Evolutionary conservation across 139 green algal genomes (phyloP), one percentile per base, ranked within the genome.

Genomic region (Chlamydomonas applanata): DNA sequence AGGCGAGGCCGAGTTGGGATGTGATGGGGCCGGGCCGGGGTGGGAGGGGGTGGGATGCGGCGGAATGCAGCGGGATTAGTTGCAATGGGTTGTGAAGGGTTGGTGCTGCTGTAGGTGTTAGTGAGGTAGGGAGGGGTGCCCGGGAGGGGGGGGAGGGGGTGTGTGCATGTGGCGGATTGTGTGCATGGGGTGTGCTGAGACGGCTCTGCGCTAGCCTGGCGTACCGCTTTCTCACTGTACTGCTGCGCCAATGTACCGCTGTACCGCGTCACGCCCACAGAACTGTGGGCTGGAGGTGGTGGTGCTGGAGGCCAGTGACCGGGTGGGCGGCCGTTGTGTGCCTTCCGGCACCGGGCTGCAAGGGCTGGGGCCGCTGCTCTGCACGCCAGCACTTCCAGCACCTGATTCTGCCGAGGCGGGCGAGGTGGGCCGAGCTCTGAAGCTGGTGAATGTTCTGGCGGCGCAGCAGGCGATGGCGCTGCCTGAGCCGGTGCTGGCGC

Each of bases 261-360:
- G n/a, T n/a, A n/a, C n/a, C n/a, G n/a, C n/a, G 17, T 30, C 35
- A 22, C 3, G 11, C 24, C n/a, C 25, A 25, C 59, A 66, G 59
- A 66, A 66, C 3, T 66, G 59, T 35, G n/a, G 25, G n/a, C 9
- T 66, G 59, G n/a, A 66, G 24, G 59, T 66, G 24, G 30, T 30
- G 29, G 59, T 66, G 22, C 59, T 66, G 59, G 59, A 66, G 59
- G 59, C 59, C 9, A 3, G 59, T 34, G n/a, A 34, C 59, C 29
- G 4, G 2, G 11, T 66, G 24, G 59, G 59, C 3, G 59, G 59
- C 3, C 59, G 59, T 11, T 66, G 59, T 25, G n/a, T 66, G 11
- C 11, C 59, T 3, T 4, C 59, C 16, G n/a, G 30, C 59, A 66
- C n/a, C 59, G 11, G 22, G 24, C 59, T 66, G n/a, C n/a, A 30